Conservation (phyloP, 352 stramenopile species). For the Globisporangium carolinianum region DNA sequence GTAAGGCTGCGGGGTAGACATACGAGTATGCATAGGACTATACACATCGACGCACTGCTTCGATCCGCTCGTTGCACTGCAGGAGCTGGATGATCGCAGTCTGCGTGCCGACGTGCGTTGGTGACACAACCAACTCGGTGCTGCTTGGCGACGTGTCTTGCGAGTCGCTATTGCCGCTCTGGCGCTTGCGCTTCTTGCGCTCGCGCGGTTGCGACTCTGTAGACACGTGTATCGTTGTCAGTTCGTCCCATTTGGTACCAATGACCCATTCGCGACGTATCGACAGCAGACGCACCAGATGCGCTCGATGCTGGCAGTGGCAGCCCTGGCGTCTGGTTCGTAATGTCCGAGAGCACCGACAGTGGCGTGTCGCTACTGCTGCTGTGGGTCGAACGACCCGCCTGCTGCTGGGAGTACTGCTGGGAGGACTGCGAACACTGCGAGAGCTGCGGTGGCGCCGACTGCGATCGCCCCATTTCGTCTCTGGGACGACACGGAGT, state of each 20-base stretch:
- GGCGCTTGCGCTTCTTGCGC: conserved; percentile 8
- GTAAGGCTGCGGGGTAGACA: too few relatives aligned
- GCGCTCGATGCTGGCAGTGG: neutral
- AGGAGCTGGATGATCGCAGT: conserved; percentile 27
- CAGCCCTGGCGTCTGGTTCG: conserved; percentile 27
- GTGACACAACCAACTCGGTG: conserved; percentile 1
- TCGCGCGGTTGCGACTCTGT: conserved; percentile 4
- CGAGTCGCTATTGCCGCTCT: neutral
- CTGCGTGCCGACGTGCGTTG: conserved; percentile 13
- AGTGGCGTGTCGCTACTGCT: conserved; percentile 13
- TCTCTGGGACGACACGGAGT: neutral
- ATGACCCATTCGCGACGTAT: too few relatives aligned
- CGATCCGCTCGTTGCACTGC: conserved; percentile 14
- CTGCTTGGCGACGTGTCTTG: conserved; percentile 7
- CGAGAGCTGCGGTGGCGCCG: conserved; percentile 1
- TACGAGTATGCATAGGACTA: too few relatives aligned
- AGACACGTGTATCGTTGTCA: neutral
- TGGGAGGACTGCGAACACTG: conserved; percentile 3
- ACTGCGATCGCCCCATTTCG: conserved; percentile 12
- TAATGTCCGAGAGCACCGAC: conserved; percentile 47
- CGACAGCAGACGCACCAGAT: neutral
- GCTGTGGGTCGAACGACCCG: too few relatives aligned
- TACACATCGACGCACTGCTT: conserved; percentile 2
- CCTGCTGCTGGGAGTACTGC: neutral
- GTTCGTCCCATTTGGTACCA: too few relatives aligned